Evolutionary conservation across 129 eudicot species (phyloP), one percentile per base, ranked within the genome.

Genomic region (Artemisia annua): DNA sequence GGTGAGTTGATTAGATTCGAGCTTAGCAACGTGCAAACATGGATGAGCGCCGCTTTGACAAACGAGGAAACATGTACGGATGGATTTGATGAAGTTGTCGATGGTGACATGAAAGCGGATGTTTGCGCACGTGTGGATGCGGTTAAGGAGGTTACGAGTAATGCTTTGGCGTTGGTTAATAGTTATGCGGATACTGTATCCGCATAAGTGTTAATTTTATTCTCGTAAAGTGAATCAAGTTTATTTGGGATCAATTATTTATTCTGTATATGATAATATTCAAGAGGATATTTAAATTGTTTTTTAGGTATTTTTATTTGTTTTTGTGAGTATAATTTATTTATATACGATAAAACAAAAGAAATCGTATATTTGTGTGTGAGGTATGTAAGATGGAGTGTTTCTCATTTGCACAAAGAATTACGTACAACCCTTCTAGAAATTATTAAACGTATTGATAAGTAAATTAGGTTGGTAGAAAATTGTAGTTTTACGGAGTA

Each of bases 11-110:
- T 89, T 12, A 79, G 83, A 87, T 92, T 92, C 76, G 88, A 92
- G 80, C 61, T 92, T 60, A 87, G 98, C 73, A 92, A 89, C 70
- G 96, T 92, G 74, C 94, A 92, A 81, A 92, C 98, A 78, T 92
- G 96, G 89, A 87, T 92, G 91, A 92, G 98, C 22, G 91, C 98
- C 1, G 98, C 96, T 7, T 63, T 92, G 74, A 89, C 96, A 13
- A 89, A 92, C 18, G 98, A 92, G 83, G 96, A 92, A 73, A 89
- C 98, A 71, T 92, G 96, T 78, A 76, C 73, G 51, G 98, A 92
- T 18, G 98, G 98, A 63, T 87, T 92, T 28, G 72, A 81, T 46
- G 85, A 71, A 1, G 88, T 83, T 63, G 67, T 59, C 2, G 85
- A 79, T 2, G 71, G 89, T 20, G 82, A 83, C 2, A 7, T 83